A percentile compares a stretch with the other conserved stretches of the same genome.
These are phyloP conservation scores for Eucalyptus regnans DNA, from an alignment of 345 rosid genomes.

Conservation along the genomic window DNA sequence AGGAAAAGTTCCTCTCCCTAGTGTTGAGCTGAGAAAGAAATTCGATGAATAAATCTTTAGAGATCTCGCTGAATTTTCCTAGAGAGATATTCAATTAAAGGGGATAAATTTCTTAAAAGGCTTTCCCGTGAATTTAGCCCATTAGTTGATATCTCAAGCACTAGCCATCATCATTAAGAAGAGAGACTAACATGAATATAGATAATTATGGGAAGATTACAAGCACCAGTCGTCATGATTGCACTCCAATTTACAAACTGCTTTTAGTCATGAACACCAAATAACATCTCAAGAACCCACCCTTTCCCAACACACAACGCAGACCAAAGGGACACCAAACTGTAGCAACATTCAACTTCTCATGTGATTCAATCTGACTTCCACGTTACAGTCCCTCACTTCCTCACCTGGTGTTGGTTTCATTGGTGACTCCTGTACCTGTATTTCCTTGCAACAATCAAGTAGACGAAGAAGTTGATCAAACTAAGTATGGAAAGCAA, in stretches of 20 bases:
- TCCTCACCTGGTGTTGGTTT: background rate
- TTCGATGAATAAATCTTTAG: background rate
- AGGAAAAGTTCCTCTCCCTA: background rate
- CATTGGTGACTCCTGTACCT: slow-evolving; percentile 1
- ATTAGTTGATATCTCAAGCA: background rate
- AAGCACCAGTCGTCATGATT: background rate
- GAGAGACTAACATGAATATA: background rate
- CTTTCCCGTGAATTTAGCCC: background rate
- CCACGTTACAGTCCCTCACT: background rate
- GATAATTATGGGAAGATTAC: background rate
- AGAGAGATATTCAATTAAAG: background rate
- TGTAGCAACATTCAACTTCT: background rate
- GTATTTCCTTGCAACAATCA: background rate
- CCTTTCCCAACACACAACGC: background rate
- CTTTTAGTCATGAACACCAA: background rate
- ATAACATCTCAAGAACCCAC: background rate
- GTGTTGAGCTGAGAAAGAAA: background rate
- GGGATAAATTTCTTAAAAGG: background rate
- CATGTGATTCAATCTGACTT: background rate
- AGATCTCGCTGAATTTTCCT: background rate
- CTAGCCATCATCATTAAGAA: background rate
- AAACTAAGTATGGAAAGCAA: slow-evolving; percentile 6
- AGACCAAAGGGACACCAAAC: background rate
- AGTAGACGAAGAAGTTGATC: background rate
- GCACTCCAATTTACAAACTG: background rate